phyloP scores from a whole-genome alignment of 2,329 filamentous ascomycete genomes.

The Aspergillus sp. region DNA sequence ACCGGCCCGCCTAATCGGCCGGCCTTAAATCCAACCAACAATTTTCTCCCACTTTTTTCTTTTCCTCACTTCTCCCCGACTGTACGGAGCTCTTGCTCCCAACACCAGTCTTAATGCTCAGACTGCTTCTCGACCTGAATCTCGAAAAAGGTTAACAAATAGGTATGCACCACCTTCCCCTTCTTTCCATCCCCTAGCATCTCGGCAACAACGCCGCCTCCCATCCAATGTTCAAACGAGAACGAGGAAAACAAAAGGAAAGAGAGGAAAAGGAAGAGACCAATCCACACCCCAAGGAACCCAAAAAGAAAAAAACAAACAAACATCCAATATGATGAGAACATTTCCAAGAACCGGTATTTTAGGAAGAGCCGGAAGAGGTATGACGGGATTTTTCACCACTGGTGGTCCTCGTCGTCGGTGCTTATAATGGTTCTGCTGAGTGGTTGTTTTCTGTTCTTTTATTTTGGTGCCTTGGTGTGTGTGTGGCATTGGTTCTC shows the following conservation, averaged over 20 bases:
- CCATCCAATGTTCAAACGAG: background rate
- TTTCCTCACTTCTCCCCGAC: background rate
- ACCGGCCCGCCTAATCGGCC: conserved; percentile 4
- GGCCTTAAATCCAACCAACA: conserved; percentile 1
- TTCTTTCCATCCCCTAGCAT: background rate
- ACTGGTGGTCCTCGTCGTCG: conserved; percentile 38
- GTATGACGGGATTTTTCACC: conserved; percentile 37
- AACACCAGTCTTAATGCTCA: background rate
- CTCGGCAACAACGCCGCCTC: background rate
- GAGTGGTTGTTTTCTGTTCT: conserved; percentile 28
- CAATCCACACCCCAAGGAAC: conserved; percentile 4
- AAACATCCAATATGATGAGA: conserved; percentile 42
- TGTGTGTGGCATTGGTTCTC: background rate
- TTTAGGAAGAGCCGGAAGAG: conserved; percentile 52
- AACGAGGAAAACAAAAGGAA: background rate
- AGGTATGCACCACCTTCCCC: background rate
- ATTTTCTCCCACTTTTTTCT: conserved; percentile 5
- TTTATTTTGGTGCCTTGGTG: background rate
- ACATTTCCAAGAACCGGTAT: conserved; percentile 41
- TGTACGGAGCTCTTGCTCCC: background rate
- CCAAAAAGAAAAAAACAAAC: conserved; percentile 3
- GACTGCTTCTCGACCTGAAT: background rate
- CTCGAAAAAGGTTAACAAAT: background rate
- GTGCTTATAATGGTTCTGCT: conserved; percentile 51
- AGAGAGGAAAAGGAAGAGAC: background rate